These are phyloP conservation scores for Pythium apleroticum DNA, from an alignment of 352 stramenopile genomes.

Conservation along the genomic window DNA sequence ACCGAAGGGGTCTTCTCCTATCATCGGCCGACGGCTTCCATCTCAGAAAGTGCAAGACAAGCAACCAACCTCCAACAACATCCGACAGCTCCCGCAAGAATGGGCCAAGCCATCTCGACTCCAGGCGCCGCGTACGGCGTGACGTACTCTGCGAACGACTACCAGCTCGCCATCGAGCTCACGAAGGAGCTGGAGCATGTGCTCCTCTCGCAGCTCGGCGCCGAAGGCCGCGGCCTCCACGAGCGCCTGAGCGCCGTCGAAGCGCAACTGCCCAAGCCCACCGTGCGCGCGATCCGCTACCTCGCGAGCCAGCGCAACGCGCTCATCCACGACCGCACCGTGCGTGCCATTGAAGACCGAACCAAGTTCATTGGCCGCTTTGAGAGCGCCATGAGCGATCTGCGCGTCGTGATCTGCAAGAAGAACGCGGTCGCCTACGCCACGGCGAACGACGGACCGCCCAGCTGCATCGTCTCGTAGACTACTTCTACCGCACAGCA, in stretches of 20 bases:
- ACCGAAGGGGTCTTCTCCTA: background rate
- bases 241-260: constrained; percentile 64
- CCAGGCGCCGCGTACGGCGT: constrained; percentile 24
- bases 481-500: constrained; percentile 10
- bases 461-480: constrained; percentile 35
- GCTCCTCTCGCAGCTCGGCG: constrained; percentile 65
- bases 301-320: constrained; percentile 80
- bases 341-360: constrained; percentile 56
- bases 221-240: constrained; percentile 67
- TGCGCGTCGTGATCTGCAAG: constrained; percentile 62
- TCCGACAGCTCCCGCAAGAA: background rate
- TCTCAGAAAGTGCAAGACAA: background rate
- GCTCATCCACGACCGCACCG: constrained; percentile 77
- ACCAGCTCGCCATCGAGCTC: constrained; percentile 78
- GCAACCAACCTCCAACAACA: background rate
- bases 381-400: constrained; percentile 54
- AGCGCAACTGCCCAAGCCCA: constrained; percentile 40
- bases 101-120: constrained; percentile 17
- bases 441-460: background rate
- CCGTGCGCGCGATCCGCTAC: constrained; percentile 69
- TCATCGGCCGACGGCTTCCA: background rate
- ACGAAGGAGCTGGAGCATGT: constrained; percentile 81
- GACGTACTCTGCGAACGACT: constrained; percentile 65
- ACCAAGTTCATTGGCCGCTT: constrained; percentile 65
- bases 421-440: constrained; percentile 28